phyloP scores from a whole-genome alignment of 139 green algal species.

The Diplosphaera chodatii region DNA sequence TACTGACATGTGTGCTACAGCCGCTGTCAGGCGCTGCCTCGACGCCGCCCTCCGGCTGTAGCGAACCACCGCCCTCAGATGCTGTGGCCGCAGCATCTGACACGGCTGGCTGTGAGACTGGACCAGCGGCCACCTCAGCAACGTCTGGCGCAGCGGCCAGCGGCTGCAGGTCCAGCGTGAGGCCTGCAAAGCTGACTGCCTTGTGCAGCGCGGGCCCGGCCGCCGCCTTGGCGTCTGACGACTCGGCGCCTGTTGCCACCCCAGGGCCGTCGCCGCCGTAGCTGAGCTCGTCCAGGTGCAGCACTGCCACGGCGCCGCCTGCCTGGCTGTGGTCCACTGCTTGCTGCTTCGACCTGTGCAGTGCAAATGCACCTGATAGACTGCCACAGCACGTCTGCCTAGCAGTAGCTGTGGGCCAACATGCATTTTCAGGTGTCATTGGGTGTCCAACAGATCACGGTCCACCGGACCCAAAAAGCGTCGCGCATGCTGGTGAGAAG shows the following conservation, averaged over 20 bases:
- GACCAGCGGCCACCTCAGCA: background rate
- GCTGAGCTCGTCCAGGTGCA: conserved; percentile 26
- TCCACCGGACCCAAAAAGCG: no score
- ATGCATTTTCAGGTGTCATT: no score
- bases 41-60: no score
- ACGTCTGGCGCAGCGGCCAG: background rate
- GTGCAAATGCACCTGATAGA: no score
- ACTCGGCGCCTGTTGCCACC: background rate
- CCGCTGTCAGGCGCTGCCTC: no score
- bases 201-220: conserved; percentile 29
- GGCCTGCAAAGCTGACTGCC: conserved; percentile 25
- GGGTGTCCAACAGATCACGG: no score
- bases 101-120: background rate
- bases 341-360: no score
- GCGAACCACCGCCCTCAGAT: no score
- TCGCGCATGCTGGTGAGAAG: no score
- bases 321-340: background rate
- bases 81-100: background rate
- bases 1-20: no score
- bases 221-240: background rate
- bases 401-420: no score
- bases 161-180: conserved; percentile 36
- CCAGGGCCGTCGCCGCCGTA: conserved; percentile 14
- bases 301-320: conserved; percentile 15
- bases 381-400: no score